Evolutionary conservation across 2,329 filamentous ascomycete species (phyloP), one percentile per base, ranked within the genome.

Genomic region (Colletotrichum musae): DNA sequence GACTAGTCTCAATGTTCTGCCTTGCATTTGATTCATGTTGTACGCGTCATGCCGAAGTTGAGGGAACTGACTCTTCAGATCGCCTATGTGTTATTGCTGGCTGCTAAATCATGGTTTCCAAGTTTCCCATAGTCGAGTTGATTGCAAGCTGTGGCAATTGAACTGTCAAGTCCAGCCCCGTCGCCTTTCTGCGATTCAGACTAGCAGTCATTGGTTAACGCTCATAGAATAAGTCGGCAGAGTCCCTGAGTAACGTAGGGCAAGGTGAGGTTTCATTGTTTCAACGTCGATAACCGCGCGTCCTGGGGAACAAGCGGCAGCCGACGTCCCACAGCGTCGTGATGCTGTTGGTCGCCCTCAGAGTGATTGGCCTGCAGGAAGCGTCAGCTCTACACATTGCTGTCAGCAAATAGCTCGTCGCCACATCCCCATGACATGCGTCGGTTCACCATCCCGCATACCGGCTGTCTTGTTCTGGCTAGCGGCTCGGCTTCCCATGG

Each of bases 371-470:
- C 16, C 16, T 50, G 36, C 10, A 53, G n/a, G 10, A 24, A 47
- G 32, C 9, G 59, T 62, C 58, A 62, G 50, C 18, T 41, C 47
- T 52, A 9, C 28, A 21, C 32, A 47, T 15, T 15, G 32, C 7
- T 43, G 6, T 15, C 50, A 62, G 39, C 50, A 62, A 62, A 62
- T 62, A 50, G 51, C 6, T n/a, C 45, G 16, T 16, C 59, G 50
- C 59, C 59, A 62, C 59, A 62, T 62, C 36, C 50, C 24, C n/a
- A 62, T 54, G 16, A 36, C 50, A 54, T 62, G 59, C 59, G 54
- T 50, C 59, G 21, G 13, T 24, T 10, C 32, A 18, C 10, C 32
- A 41, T 61, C 32, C 48, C 18, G 47, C 18, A 41, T 36, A 36
- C 32, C 32, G 32, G 32, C 32, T 36, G n/a, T 6, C 21, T 39